These are phyloP conservation scores for Westerdykella ornata DNA, from an alignment of 2,329 filamentous ascomycete genomes.

Conservation along the genomic window DNA sequence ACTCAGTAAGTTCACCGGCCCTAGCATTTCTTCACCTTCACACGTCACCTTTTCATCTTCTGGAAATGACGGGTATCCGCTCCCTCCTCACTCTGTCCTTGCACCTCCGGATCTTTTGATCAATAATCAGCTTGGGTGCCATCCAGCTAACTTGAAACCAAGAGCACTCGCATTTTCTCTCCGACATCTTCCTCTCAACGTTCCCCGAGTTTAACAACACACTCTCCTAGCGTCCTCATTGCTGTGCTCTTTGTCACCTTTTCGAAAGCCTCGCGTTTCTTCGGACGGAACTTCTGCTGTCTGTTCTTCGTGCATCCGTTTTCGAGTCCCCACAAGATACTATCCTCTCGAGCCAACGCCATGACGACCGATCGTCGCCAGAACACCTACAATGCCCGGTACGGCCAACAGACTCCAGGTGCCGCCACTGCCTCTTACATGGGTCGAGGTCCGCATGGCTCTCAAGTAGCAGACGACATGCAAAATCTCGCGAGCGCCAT, in stretches of 20 bases:
- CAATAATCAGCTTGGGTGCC: background rate
- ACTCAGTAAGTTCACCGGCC: slow-evolving; percentile 25
- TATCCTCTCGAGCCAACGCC: slow-evolving; percentile 3
- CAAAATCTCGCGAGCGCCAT: slow-evolving; percentile 32
- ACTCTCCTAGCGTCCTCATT: background rate
- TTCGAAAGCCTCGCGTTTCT: background rate
- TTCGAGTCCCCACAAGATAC: slow-evolving; percentile 8
- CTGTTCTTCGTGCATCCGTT: slow-evolving; percentile 3
- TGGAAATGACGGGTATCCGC: background rate
- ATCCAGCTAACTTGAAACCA: background rate
- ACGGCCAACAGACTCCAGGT: slow-evolving; percentile 23
- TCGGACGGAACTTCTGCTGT: background rate
- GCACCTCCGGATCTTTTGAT: background rate
- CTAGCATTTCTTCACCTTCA: slow-evolving; percentile 7
- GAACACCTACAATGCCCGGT: slow-evolving; percentile 24
- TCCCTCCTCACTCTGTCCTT: background rate
- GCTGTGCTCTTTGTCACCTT: background rate
- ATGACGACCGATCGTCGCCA: slow-evolving; percentile 32
- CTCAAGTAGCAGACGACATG: slow-evolving; percentile 22
- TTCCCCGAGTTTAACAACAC: background rate
- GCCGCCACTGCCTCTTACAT: slow-evolving; percentile 31
- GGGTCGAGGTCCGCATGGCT: slow-evolving; percentile 31
- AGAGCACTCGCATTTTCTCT: slow-evolving; percentile 3
- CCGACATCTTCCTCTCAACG: background rate
- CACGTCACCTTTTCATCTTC: background rate